Percentiles rank a stretch among this genome's conserved stretches.
Evolutionary conservation across 192 early-diverging fungal genomes (phyloP).

Genomic region (Backusella parvicylindrica): DNA sequence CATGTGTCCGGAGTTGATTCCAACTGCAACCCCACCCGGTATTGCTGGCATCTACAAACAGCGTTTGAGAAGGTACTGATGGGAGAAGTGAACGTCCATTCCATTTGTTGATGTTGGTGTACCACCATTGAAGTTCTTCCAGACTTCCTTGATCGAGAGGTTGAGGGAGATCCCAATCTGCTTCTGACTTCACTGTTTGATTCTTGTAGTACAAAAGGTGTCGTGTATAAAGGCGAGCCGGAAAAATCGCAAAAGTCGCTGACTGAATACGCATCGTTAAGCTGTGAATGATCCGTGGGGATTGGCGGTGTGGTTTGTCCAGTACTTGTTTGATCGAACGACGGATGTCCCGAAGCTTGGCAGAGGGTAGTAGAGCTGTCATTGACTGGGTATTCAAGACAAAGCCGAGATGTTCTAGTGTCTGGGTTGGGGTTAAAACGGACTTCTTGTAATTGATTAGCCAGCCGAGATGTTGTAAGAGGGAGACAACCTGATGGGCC

Average conservation of each 20-base stretch:
- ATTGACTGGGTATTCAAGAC: slow-evolving; percentile 23
- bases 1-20: not conserved
- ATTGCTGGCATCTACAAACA: slow-evolving; percentile 31
- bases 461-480: slow-evolving; percentile 10
- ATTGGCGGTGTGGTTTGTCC: not conserved
- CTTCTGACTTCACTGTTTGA: not conserved
- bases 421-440: slow-evolving; percentile 6
- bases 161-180: not conserved
- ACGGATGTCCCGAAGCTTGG: slow-evolving; percentile 27
- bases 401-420: slow-evolving; percentile 31
- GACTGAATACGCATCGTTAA: slow-evolving; percentile 25
- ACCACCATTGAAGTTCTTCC: slow-evolving; percentile 16
- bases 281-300: slow-evolving; percentile 10
- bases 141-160: not conserved
- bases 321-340: slow-evolving; percentile 20
- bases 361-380: slow-evolving; percentile 15
- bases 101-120: slow-evolving; percentile 6
- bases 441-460: slow-evolving; percentile 28
- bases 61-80: slow-evolving; percentile 9
- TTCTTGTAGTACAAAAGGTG: slow-evolving; percentile 31
- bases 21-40: slow-evolving; percentile 21
- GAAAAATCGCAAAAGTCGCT: slow-evolving; percentile 24
- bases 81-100: slow-evolving; percentile 26
- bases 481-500: not conserved
- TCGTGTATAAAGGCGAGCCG: slow-evolving; percentile 26